Percentiles rank a stretch among this genome's conserved stretches.
These are phyloP conservation scores for Xerocomus amazonicus DNA, from an alignment of 1,284 basidiomycete species.

Conservation along the genomic window DNA sequence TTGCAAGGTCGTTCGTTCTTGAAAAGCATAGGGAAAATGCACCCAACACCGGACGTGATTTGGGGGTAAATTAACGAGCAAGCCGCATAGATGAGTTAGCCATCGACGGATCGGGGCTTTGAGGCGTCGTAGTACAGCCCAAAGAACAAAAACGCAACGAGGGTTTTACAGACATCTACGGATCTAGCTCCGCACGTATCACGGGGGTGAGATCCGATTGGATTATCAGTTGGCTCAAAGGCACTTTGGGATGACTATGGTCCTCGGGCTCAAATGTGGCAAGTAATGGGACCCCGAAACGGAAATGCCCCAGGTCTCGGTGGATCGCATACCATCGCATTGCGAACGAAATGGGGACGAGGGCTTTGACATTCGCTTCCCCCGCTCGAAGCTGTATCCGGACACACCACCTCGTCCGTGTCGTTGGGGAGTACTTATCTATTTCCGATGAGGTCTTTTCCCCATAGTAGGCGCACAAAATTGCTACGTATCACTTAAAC, in stretches of 20 bases:
- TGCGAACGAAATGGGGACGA: not conserved
- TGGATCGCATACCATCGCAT: slow-evolving; percentile 27
- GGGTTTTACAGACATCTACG: slow-evolving; percentile 17
- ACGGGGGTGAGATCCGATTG: slow-evolving; percentile 14
- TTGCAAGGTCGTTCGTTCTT: too few relatives aligned
- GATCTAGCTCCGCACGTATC: slow-evolving; percentile 25
- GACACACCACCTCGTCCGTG: not conserved
- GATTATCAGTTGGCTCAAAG: slow-evolving; percentile 19
- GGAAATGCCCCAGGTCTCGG: slow-evolving; percentile 1
- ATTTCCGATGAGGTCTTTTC: too few relatives aligned
- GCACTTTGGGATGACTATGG: slow-evolving; percentile 12
- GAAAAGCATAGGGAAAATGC: too few relatives aligned
- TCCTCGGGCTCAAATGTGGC: slow-evolving; percentile 2
- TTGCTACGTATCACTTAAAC: too few relatives aligned
- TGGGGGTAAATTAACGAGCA: too few relatives aligned
- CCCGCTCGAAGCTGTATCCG: slow-evolving; percentile 2
- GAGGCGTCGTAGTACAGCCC: slow-evolving; percentile 34
- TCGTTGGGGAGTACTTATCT: not conserved
- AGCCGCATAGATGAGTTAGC: too few relatives aligned
- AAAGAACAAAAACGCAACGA: not conserved
- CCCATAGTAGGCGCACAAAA: too few relatives aligned
- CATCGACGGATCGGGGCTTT: slow-evolving; percentile 40
- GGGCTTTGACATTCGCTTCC: not conserved
- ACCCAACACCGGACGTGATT: too few relatives aligned
- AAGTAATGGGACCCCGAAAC: not conserved